phyloP scores from a whole-genome alignment of 164 flowering plant species.

The Annona squamosa region DNA sequence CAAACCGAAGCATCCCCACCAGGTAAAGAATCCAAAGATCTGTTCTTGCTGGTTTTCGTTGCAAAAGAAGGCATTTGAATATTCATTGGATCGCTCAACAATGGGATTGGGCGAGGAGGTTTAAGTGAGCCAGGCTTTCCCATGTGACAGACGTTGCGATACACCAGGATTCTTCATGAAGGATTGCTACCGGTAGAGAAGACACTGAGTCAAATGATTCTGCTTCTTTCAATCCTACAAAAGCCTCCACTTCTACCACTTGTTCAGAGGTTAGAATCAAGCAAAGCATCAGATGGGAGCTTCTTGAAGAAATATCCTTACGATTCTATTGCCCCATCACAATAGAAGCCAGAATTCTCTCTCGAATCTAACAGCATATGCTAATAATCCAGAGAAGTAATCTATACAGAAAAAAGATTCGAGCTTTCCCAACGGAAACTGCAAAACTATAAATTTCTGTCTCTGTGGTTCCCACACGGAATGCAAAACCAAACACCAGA shows the following conservation, averaged over 20 bases:
- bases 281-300: not conserved
- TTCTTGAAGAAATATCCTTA: not conserved
- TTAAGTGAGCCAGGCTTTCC: constrained; percentile 44
- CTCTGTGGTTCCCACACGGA: not conserved
- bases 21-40: constrained; percentile 19
- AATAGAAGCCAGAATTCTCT: too few species aligned
- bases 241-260: not conserved
- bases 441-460: not conserved
- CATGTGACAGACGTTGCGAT: constrained; percentile 18
- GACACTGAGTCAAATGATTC: not conserved
- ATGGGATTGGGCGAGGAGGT: constrained; percentile 24
- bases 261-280: not conserved
- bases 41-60: constrained; percentile 26
- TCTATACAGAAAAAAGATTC: not conserved
- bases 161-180: not conserved
- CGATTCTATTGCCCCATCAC: too few species aligned
- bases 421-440: not conserved
- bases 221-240: not conserved
- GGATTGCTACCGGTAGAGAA: not conserved
- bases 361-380: too few species aligned
- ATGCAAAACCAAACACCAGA: not conserved
- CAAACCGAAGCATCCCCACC: constrained; percentile 36
- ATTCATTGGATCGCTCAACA: constrained; percentile 6
- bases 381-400: not conserved
- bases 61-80: constrained; percentile 15